Evolutionary conservation across 2,329 filamentous ascomycete genomes (phyloP).

Genomic region (Elsinoe fawcettii): DNA sequence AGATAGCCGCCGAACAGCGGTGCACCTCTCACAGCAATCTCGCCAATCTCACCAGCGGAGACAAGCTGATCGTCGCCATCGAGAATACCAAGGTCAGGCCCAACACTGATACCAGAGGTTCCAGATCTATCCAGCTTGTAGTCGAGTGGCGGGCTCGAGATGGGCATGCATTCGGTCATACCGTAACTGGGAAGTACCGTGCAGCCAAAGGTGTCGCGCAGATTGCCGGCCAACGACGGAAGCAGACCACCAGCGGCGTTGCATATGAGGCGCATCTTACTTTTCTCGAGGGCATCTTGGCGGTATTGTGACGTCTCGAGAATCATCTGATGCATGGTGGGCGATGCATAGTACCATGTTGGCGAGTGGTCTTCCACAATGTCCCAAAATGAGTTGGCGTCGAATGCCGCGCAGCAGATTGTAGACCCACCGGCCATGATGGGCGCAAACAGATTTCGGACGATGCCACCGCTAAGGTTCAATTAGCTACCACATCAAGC

Average conservation of each 20-base stretch:
- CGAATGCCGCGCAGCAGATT: conserved; percentile 48
- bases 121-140: conserved; percentile 47
- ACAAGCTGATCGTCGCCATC: conserved; percentile 34
- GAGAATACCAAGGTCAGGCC: conserved; percentile 46
- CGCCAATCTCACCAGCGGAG: conserved; percentile 33
- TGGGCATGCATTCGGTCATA: conserved; percentile 55
- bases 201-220: conserved; percentile 46
- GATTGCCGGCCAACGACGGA: conserved; percentile 43
- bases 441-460: conserved; percentile 49
- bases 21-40: conserved; percentile 46
- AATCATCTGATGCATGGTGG: conserved; percentile 50
- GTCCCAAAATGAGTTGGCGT: conserved; percentile 51
- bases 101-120: conserved; percentile 46
- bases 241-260: conserved; percentile 49
- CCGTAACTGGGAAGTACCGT: conserved; percentile 50
- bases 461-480: conserved; percentile 38
- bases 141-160: conserved; percentile 47
- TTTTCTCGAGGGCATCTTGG: conserved; percentile 35
- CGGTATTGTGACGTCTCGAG: conserved; percentile 40
- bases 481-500: neutral
- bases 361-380: conserved; percentile 41
- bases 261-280: conserved; percentile 46
- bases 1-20: conserved; percentile 48
- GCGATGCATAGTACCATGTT: conserved; percentile 53
- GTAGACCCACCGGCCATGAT: conserved; percentile 48